phyloP scores from a whole-genome alignment of 2,329 filamentous ascomycete species.

The Arthrobotrys conoides region DNA sequence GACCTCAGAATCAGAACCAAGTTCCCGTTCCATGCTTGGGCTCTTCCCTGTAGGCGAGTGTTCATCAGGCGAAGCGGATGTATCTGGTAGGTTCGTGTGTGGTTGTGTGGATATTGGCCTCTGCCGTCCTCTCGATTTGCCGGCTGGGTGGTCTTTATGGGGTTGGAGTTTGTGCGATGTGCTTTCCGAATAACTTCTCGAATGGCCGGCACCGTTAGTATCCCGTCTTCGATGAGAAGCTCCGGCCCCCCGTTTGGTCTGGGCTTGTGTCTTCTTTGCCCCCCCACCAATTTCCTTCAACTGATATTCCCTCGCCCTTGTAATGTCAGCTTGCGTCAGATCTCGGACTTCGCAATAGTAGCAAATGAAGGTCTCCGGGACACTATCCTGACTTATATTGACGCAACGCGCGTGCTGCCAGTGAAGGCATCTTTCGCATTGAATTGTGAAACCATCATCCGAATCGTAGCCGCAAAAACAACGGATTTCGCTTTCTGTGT shows the following conservation, averaged over 20 bases:
- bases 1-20: conserved; percentile 54
- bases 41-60: conserved; percentile 58
- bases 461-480: conserved; percentile 95
- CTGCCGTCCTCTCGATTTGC: conserved; percentile 52
- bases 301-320: conserved; percentile 81
- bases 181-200: conserved; percentile 70
- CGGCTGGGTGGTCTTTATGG: conserved; percentile 44
- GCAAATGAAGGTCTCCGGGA: conserved; percentile 84
- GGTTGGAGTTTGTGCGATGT: conserved; percentile 67
- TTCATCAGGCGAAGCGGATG: conserved; percentile 55
- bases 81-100: conserved; percentile 50
- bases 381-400: conserved; percentile 82
- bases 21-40: conserved; percentile 57
- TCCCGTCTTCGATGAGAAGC: conserved; percentile 91
- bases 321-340: conserved; percentile 73
- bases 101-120: conserved; percentile 52
- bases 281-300: conserved; percentile 74
- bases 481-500: conserved; percentile 63
- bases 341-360: conserved; percentile 85
- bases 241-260: conserved; percentile 75
- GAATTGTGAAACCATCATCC: conserved; percentile 97
- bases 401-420: conserved; percentile 99
- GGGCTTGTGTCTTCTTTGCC: conserved; percentile 51
- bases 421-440: conserved; percentile 94
- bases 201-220: conserved; percentile 72